Evolutionary conservation across 2,329 filamentous ascomycete species (phyloP), one percentile per base, ranked within the genome.

Genomic region (Paraconiothyrium sp.): DNA sequence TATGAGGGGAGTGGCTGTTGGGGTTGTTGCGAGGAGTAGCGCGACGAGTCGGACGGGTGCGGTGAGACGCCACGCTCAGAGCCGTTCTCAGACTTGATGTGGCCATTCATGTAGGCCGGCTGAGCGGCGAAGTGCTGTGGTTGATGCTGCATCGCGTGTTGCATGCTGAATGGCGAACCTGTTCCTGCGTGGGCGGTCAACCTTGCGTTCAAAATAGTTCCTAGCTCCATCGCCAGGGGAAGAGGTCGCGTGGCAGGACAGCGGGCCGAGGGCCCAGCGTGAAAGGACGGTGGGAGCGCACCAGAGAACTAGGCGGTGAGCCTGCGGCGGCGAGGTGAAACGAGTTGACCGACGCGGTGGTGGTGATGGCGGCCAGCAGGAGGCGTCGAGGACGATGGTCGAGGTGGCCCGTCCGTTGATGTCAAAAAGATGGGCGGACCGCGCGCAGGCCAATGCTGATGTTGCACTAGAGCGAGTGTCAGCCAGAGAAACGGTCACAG

Each of bases 21-120:
- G n/a, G 84, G 80, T 54, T 85, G 82, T 70, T 86, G 83, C 63
- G 85, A 85, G 55, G 86, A 87, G 68, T 86, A 86, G 62, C 85
- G 80, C 63, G 86, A 86, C 49, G 85, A 83, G 65, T 86, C 85
- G 59, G 83, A 86, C 32, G 82, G 78, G 70, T 88, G 83, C 50
- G 83, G 86, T 60, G 85, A 84, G 65, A 84, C 81, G 67, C 84
- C 85, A 64, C 86, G 85, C 69, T 89, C 86, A 62, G 86, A 85
- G 72, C 85, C 85, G 75, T 83, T 87, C 76, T 86, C 85, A 56
- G 85, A 86, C 67, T 84, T 84, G 78, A 84, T 84, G 74, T 82
- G 77, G 71, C 78, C 79, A 71, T 82, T 82, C 65, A 81, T 76
- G 78, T 83, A 78, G 70, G 81, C 80, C 59, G 82, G 78, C 70